Base-by-base conservation (phyloP, 2,329 filamentous ascomycete species). In the Xylaria sp. region DNA sequence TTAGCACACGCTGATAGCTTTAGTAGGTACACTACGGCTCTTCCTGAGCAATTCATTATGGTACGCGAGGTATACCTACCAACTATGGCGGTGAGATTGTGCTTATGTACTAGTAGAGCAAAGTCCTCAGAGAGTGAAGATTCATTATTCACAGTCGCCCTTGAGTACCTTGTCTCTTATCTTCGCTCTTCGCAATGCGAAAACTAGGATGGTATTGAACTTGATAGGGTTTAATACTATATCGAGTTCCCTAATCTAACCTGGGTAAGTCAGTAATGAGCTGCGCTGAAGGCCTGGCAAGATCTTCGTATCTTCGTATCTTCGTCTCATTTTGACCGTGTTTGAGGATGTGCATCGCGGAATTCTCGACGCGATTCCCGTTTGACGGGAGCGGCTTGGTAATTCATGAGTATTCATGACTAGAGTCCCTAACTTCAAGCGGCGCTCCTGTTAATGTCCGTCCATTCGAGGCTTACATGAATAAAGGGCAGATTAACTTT, bases 301-400 rank as follows among this genome's bases (percentile, higher is more conserved):
- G 40, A 61, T 65, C 61, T 63, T 16, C 48, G 63, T 13, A 44
- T 25, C 50, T 27, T n/a, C 51, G 48, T 48, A 40, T 65, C 66
- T 66, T 71, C 54, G 63, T 73, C 69, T 70, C 66, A 69, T 70
- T 61, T 65, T 69, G 62, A 51, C 63, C 60, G 57, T 63, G 68
- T 71, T 69, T 65, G 64, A 71, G 60, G 42, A 60, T 66, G 72
- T 55, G 60, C 61, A 74, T 72, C 70, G 47, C 44, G 66, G 27
- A 27, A 66, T 60, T 55, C 35, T 58, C 32, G 27, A 57, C 50
- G 32, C 21, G 42, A 32, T 42, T 59, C 32, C n/a, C 23, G 50
- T 60, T 44, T 54, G 47, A 50, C 16, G 48, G 35, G 51, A 42
- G 40, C 47, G 50, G 60, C 23, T 40, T 54, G 42, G 51, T 25